Evolutionary conservation across 768 basidiomycete genomes (phyloP).

Genomic region (Hirschioporus abietinus): DNA sequence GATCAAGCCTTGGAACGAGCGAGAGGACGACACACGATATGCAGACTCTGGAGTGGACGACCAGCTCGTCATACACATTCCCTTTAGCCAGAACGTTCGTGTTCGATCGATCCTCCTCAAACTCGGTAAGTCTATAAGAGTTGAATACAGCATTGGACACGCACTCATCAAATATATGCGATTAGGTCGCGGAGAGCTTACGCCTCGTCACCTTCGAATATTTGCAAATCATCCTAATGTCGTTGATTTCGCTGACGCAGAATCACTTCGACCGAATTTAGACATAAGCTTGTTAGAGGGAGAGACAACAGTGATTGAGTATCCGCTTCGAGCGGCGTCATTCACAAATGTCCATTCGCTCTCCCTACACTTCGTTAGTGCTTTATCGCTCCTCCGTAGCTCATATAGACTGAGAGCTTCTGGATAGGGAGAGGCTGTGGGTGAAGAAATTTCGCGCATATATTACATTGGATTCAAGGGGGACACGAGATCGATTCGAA

Average conservation of each 20-base stretch:
- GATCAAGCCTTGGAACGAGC: slow-evolving; percentile 78
- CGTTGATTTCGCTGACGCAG: slow-evolving; percentile 72
- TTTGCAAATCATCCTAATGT: slow-evolving; percentile 72
- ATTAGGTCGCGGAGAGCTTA: slow-evolving; percentile 68
- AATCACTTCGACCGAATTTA: slow-evolving; percentile 62
- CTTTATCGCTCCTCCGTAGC: background rate
- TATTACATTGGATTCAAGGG: slow-evolving; percentile 86
- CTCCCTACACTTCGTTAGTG: slow-evolving; percentile 75
- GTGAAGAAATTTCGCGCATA: slow-evolving; percentile 58
- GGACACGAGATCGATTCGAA: slow-evolving; percentile 47
- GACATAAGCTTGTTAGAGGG: slow-evolving; percentile 68
- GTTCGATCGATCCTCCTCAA: slow-evolving; percentile 72
- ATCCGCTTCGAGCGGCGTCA: slow-evolving; percentile 70
- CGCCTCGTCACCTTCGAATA: slow-evolving; percentile 70
- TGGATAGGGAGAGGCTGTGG: slow-evolving; percentile 57
- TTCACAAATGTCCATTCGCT: slow-evolving; percentile 71
- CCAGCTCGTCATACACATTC: slow-evolving; percentile 79
- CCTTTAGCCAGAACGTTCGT: slow-evolving; percentile 75
- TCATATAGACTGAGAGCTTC: background rate
- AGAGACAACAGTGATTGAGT: slow-evolving; percentile 64
- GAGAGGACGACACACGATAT: slow-evolving; percentile 60
- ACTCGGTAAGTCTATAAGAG: slow-evolving; percentile 50
- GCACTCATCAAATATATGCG: slow-evolving; percentile 7
- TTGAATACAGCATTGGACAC: background rate
- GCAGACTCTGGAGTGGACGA: slow-evolving; percentile 83